These are phyloP conservation scores for Cladosporium austrohemisphaericum DNA, from an alignment of 2,329 filamentous ascomycete genomes.

Conservation along the genomic window DNA sequence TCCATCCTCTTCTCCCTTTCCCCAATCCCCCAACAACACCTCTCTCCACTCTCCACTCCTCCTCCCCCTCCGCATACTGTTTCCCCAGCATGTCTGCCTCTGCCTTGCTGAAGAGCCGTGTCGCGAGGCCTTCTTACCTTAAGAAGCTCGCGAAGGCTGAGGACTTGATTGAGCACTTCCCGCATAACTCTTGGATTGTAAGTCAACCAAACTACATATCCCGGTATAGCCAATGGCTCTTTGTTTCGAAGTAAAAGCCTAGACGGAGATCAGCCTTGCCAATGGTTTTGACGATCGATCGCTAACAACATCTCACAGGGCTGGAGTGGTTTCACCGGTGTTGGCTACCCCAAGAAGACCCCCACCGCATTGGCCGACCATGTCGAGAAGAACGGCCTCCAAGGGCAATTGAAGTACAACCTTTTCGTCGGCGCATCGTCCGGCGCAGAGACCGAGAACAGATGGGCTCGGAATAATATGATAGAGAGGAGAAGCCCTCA, in stretches of 20 bases:
- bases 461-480: constrained; percentile 88
- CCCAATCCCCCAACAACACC: neutral
- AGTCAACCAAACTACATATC: constrained; percentile 35
- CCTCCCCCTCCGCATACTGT: constrained; percentile 3
- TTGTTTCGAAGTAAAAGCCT: no score
- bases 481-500: constrained; percentile 81
- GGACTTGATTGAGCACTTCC: constrained; percentile 76
- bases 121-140: constrained; percentile 71
- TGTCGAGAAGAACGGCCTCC: constrained; percentile 79
- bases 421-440: constrained; percentile 89
- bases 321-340: constrained; percentile 88
- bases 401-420: constrained; percentile 80
- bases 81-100: constrained; percentile 34
- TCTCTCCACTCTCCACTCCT: constrained; percentile 4
- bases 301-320: constrained; percentile 41
- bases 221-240: neutral
- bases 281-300: neutral
- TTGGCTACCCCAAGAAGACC: constrained; percentile 64
- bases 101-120: constrained; percentile 69
- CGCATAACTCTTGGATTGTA: constrained; percentile 47
- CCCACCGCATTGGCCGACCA: constrained; percentile 81
- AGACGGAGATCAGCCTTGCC: neutral
- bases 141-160: constrained; percentile 76
- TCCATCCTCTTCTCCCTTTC: neutral
- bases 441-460: constrained; percentile 84